Percentiles rank a stretch among this genome's conserved stretches.
phyloP scores from a whole-genome alignment of 2,329 filamentous ascomycete species.

The Alternaria alternata region DNA sequence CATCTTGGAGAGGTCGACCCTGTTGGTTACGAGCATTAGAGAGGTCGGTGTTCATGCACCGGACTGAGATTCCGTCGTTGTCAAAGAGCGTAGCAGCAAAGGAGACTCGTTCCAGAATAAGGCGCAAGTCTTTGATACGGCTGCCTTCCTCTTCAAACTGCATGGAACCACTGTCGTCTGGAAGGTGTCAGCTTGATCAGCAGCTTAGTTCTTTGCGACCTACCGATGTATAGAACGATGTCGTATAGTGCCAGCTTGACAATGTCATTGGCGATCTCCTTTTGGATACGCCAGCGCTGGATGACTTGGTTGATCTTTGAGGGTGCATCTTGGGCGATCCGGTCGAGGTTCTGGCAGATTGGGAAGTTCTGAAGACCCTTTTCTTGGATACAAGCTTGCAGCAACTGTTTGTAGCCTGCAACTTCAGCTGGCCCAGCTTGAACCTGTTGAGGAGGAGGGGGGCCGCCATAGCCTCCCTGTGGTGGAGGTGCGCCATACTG shows the following conservation, averaged over 20 bases:
- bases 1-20: constrained; percentile 57
- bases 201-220: constrained; percentile 1
- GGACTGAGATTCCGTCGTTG: constrained; percentile 71
- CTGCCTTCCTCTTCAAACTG: constrained; percentile 72
- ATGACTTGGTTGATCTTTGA: constrained; percentile 64
- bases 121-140: constrained; percentile 71
- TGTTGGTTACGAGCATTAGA: constrained; percentile 32
- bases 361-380: constrained; percentile 66
- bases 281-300: constrained; percentile 64
- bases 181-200: constrained; percentile 18
- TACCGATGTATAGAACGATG: constrained; percentile 66
- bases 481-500: constrained; percentile 46
- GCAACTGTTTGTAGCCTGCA: constrained; percentile 63
- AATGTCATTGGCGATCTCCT: constrained; percentile 69
- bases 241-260: constrained; percentile 70
- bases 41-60: constrained; percentile 72
- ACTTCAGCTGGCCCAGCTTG: constrained; percentile 60
- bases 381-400: constrained; percentile 66
- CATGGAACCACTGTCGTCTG: constrained; percentile 74
- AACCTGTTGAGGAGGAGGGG: constrained; percentile 46
- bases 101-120: constrained; percentile 70
- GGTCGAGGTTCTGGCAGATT: constrained; percentile 59
- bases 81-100: constrained; percentile 74
- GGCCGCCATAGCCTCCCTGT: constrained; percentile 46
- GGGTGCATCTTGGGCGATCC: constrained; percentile 60